These are phyloP conservation scores for Prototheca stagnorum DNA, from an alignment of 163 green algal species.

Conservation along the genomic window DNA sequence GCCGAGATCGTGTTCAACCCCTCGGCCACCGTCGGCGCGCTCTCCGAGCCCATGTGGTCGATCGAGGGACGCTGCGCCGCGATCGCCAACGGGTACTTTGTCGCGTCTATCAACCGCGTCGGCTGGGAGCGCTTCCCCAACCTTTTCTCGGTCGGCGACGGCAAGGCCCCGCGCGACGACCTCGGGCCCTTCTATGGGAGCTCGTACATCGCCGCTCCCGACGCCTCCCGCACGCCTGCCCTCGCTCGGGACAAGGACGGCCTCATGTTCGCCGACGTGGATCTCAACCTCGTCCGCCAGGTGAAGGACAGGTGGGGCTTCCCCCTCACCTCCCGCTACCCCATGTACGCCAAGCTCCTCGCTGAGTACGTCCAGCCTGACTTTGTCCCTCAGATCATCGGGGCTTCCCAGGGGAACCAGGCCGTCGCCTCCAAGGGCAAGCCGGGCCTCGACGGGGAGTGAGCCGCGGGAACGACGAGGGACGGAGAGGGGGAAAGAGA, in stretches of 20 bases:
- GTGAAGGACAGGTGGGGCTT: slow-evolving; percentile 88
- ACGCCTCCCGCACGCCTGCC: slow-evolving; percentile 63
- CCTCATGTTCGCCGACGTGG: slow-evolving; percentile 69
- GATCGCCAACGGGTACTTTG: slow-evolving; percentile 85
- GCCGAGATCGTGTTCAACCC: slow-evolving; percentile 97
- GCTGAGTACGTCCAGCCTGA: slow-evolving; percentile 47
- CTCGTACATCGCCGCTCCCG: slow-evolving; percentile 83
- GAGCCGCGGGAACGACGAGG: background rate
- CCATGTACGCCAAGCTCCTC: slow-evolving; percentile 82
- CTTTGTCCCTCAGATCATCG: slow-evolving; percentile 77
- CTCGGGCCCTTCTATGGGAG: slow-evolving; percentile 96
- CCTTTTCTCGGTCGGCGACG: slow-evolving; percentile 84
- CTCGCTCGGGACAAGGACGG: slow-evolving; percentile 64
- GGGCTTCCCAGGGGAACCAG: slow-evolving; percentile 18
- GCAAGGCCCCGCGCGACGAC: slow-evolving; percentile 45
- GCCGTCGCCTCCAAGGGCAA: too few species aligned
- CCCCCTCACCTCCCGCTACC: slow-evolving; percentile 77
- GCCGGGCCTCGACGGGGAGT: too few species aligned
- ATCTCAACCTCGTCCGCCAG: slow-evolving; percentile 80
- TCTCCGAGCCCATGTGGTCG: slow-evolving; percentile 68
- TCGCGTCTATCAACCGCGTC: slow-evolving; percentile 86
- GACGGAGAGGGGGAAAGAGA: too few species aligned
- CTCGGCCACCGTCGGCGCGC: slow-evolving; percentile 65
- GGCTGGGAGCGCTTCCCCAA: slow-evolving; percentile 84
- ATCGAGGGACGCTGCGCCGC: slow-evolving; percentile 88